phyloP scores from a whole-genome alignment of 306 rosid genomes.

The Betula pendula region DNA sequence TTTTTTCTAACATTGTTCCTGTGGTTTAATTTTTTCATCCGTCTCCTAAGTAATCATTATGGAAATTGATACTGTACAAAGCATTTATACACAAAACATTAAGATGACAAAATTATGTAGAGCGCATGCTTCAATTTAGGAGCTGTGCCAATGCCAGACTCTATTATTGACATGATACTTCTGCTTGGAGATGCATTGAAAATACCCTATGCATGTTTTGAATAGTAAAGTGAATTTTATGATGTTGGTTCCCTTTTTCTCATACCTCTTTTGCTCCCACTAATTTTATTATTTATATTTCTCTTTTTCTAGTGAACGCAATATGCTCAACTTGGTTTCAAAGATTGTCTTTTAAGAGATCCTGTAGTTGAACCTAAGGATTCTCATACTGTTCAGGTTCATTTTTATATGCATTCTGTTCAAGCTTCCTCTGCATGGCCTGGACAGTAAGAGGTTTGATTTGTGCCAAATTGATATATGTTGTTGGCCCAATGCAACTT shows the following conservation, averaged over 20 bases:
- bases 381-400: constrained; percentile 13
- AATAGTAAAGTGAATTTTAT: too few species aligned
- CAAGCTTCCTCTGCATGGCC: constrained; percentile 16
- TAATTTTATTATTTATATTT: neutral
- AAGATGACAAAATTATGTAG: neutral
- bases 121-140: neutral
- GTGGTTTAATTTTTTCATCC: constrained; percentile 7
- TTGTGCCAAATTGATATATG: neutral
- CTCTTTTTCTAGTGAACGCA: neutral
- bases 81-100: neutral
- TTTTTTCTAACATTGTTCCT: too few species aligned
- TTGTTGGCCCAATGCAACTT: neutral
- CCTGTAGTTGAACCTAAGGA: constrained; percentile 6
- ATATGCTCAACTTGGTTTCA: neutral
- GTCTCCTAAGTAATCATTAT: constrained; percentile 8
- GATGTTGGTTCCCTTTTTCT: neutral
- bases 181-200: neutral
- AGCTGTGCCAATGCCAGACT: neutral
- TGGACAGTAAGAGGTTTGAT: constrained; percentile 15
- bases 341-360: constrained; percentile 18
- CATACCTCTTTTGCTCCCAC: neutral
- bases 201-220: too few species aligned
- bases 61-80: neutral
- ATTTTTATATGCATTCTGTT: neutral
- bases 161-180: neutral